Conservation (phyloP, 192 early-diverging fungal genomes). For the Podila epigama region DNA sequence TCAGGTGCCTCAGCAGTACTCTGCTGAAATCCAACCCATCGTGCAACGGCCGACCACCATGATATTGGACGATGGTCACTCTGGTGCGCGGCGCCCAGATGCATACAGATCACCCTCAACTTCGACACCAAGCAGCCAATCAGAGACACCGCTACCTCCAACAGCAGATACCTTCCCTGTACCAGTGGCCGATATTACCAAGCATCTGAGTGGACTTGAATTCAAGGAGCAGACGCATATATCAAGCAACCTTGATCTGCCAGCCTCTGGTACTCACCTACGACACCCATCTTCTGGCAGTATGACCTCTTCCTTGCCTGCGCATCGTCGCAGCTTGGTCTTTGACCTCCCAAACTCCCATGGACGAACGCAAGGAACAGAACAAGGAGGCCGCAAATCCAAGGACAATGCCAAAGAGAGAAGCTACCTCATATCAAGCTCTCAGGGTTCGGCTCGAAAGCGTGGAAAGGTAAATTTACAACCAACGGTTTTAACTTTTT, state of each 20-base stretch:
- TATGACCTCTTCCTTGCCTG: neutral
- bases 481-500: neutral
- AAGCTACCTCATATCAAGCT: constrained; percentile 8
- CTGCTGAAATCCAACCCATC: constrained; percentile 24
- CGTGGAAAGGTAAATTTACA: constrained; percentile 38
- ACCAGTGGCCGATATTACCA: constrained; percentile 45
- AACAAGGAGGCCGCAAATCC: neutral
- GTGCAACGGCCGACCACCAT: constrained; percentile 13
- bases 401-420: constrained; percentile 23
- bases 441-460: constrained; percentile 21
- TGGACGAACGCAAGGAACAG: constrained; percentile 1
- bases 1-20: constrained; percentile 27
- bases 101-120: constrained; percentile 11
- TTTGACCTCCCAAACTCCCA: constrained; percentile 20
- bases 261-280: constrained; percentile 3
- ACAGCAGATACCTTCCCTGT: constrained; percentile 6
- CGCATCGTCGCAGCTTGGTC: constrained; percentile 25
- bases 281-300: constrained; percentile 23
- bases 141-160: constrained; percentile 9
- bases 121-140: constrained; percentile 21
- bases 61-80: constrained; percentile 11
- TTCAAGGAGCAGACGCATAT: constrained; percentile 24
- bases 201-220: constrained; percentile 40
- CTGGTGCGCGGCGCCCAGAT: constrained; percentile 15
- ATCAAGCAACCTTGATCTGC: neutral